Evolutionary conservation across 2,329 filamentous ascomycete genomes (phyloP).

Genomic region (Hymenoscyphus infarciens): DNA sequence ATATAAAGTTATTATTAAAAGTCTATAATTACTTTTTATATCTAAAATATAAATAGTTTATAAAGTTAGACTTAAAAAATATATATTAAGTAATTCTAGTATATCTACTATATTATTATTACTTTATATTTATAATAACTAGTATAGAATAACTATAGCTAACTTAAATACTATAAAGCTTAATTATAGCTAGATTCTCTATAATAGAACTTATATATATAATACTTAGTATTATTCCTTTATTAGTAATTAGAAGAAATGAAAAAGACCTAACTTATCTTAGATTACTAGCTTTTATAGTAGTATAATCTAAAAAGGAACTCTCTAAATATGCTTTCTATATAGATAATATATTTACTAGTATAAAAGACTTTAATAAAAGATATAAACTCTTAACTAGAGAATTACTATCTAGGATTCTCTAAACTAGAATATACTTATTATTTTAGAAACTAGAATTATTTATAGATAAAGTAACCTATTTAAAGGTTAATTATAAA

Average conservation of each 20-base stretch:
- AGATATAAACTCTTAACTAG: neutral
- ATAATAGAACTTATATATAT: neutral
- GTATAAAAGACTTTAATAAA: neutral
- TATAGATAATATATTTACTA: neutral
- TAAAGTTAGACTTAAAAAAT: neutral
- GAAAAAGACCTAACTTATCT: too few relatives aligned
- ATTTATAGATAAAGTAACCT: neutral
- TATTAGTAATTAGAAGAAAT: too few relatives aligned
- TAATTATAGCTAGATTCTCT: neutral
- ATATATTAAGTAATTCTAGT: neutral
- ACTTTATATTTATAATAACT: neutral
- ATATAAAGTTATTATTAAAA: neutral
- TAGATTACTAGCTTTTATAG: too few relatives aligned
- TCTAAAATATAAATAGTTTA: neutral
- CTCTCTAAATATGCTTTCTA: neutral
- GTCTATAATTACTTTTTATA: neutral
- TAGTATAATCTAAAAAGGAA: neutral
- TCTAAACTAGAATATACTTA: neutral
- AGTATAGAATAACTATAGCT: neutral
- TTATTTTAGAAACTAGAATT: neutral
- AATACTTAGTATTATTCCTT: too few relatives aligned
- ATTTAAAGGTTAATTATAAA: neutral
- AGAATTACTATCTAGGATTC: neutral
- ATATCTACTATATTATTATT: neutral
- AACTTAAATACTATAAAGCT: neutral